These are phyloP conservation scores for Aspergillus wentii DNA, from an alignment of 495 filamentous ascomycete species.

Conservation along the genomic window DNA sequence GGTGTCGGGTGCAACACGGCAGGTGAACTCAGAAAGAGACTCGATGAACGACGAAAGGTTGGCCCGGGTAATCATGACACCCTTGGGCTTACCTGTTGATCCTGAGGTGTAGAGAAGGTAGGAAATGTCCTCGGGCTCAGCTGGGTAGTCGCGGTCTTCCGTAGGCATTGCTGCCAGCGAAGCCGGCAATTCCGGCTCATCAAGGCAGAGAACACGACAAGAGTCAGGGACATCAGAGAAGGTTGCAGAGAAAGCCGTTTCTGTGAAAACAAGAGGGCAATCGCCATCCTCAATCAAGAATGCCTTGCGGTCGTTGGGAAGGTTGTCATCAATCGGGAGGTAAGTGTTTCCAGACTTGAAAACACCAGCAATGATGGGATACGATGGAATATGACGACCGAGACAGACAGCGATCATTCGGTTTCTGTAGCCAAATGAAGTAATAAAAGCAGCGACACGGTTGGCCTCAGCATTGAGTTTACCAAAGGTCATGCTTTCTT, in stretches of 20 bases:
- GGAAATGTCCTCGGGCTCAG: conserved; percentile 79
- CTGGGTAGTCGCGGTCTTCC: conserved; percentile 14
- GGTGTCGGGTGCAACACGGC: conserved; percentile 15
- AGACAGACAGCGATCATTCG: conserved; percentile 40
- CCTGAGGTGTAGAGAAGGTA: conserved; percentile 97
- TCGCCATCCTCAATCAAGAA: conserved; percentile 37
- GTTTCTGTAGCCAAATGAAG: conserved; percentile 22
- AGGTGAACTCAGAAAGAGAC: conserved; percentile 27
- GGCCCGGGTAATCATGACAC: conserved; percentile 65
- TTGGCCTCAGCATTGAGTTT: conserved; percentile 32
- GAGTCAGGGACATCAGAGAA: conserved; percentile 18
- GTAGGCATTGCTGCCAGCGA: conserved; percentile 14
- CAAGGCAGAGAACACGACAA: conserved; percentile 22
- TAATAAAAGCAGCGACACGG: conserved; percentile 33
- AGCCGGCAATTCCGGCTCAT: conserved; percentile 24
- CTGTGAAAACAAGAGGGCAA: conserved; percentile 27
- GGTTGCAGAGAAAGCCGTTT: conserved; percentile 9
- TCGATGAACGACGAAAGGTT: conserved; percentile 45
- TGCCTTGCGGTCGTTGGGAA: conserved; percentile 38
- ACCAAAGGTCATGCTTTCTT: conserved; percentile 32
- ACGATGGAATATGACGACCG: conserved; percentile 37
- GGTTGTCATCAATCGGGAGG: conserved; percentile 54
- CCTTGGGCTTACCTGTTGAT: conserved; percentile 96
- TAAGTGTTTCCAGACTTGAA: conserved; percentile 66
- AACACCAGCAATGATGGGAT: conserved; percentile 39